Percentiles rank a stretch among this genome's conserved stretches.
Conservation (phyloP, 1,284 basidiomycete genomes). For the Puccinia triticina region DNA sequence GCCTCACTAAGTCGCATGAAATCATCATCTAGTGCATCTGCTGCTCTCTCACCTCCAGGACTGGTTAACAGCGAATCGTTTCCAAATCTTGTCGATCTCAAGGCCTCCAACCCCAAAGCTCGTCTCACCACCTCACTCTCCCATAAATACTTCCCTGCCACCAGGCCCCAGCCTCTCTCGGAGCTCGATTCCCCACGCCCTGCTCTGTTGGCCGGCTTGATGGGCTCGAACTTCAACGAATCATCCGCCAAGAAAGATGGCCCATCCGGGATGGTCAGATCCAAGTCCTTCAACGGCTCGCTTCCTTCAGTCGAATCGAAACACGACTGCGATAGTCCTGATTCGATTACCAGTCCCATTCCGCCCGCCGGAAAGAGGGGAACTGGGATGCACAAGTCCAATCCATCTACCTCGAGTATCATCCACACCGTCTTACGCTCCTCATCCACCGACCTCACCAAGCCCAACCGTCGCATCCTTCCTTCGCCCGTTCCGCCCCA, state of each 20-base stretch:
- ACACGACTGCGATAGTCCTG: neutral
- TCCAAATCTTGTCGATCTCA: conserved; percentile 20
- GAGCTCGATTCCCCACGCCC: conserved; percentile 10
- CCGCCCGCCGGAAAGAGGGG: neutral
- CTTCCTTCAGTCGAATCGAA: neutral
- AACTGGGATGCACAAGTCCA: neutral
- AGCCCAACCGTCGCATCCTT: neutral
- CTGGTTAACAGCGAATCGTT: conserved; percentile 4
- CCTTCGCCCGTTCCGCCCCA: conserved; percentile 35
- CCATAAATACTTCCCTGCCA: neutral
- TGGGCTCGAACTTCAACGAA: neutral
- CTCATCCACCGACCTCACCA: neutral
- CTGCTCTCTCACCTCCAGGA: neutral
- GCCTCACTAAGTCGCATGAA: conserved; percentile 28
- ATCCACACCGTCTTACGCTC: conserved; percentile 17
- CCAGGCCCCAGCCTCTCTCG: conserved; percentile 6
- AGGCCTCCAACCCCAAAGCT: neutral
- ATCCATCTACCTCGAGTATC: neutral
- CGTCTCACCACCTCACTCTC: neutral
- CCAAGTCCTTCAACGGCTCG: conserved; percentile 20
- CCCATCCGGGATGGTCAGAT: neutral
- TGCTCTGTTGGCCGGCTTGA: neutral
- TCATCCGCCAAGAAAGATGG: neutral
- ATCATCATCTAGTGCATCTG: conserved; percentile 7
- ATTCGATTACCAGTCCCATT: neutral